A percentile compares a stretch with the other conserved stretches of the same genome.
Conservation (phyloP, 2,329 filamentous ascomycete genomes). For the Aaosphaeria arxii region DNA sequence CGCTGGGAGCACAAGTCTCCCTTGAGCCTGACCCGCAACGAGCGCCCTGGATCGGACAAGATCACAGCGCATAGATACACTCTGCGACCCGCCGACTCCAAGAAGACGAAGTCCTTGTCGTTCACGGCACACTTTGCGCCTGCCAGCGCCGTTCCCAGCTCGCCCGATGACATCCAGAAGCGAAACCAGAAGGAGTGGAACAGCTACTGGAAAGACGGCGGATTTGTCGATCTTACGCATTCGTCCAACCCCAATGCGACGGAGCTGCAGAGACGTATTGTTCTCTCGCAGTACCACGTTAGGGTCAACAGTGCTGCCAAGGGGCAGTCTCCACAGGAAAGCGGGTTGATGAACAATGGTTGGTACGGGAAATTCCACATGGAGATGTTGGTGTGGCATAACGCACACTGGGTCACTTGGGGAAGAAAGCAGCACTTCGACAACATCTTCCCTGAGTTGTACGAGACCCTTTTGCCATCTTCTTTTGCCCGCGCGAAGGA, state of each 20-base stretch:
- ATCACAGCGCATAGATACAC: background rate
- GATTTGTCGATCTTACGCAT: conserved; percentile 50
- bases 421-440: conserved; percentile 43
- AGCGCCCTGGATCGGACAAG: background rate
- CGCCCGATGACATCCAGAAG: conserved; percentile 18
- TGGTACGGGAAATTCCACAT: conserved; percentile 57
- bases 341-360: conserved; percentile 50
- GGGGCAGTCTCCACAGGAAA: conserved; percentile 47
- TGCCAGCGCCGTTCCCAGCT: conserved; percentile 2
- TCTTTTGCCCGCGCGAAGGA: conserved; percentile 29
- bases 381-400: conserved; percentile 54
- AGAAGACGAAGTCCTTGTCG: background rate
- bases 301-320: conserved; percentile 51
- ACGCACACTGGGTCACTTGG: conserved; percentile 50
- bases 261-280: conserved; percentile 50
- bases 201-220: conserved; percentile 48
- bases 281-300: conserved; percentile 52
- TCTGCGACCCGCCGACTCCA: background rate
- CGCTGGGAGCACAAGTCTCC: background rate
- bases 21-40: background rate
- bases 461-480: conserved; percentile 43
- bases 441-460: conserved; percentile 44
- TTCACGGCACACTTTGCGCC: background rate
- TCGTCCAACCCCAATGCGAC: conserved; percentile 41
- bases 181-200: conserved; percentile 44